phyloP scores from a whole-genome alignment of 2,329 filamentous ascomycete genomes.

The Fusarium circinatum region DNA sequence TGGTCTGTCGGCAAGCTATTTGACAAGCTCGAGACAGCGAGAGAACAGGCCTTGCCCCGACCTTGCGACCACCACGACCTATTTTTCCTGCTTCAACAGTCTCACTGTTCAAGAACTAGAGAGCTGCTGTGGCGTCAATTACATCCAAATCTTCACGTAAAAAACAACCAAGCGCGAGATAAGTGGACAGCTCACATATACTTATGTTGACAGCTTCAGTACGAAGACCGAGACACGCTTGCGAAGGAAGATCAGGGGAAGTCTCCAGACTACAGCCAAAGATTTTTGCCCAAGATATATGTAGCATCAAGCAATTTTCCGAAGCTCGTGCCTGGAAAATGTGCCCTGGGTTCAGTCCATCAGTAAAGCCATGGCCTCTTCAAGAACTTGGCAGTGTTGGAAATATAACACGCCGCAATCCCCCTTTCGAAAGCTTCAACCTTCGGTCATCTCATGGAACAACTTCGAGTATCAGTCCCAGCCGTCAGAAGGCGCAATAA shows the following conservation, averaged over 20 bases:
- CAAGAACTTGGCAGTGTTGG: not conserved
- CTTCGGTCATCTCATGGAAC: not conserved
- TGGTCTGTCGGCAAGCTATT: not conserved
- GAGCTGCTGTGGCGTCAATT: not conserved
- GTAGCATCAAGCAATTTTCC: no score
- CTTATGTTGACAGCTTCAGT: not conserved
- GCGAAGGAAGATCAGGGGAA: not conserved
- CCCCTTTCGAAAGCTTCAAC: not conserved
- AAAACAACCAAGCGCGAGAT: not conserved
- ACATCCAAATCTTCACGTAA: no score
- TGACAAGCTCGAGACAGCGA: not conserved
- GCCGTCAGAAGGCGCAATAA: not conserved
- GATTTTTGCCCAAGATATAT: not conserved
- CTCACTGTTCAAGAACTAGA: not conserved
- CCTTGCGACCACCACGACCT: not conserved
- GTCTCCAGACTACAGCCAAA: not conserved
- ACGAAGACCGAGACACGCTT: not conserved
- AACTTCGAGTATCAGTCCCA: not conserved
- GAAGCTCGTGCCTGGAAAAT: not conserved
- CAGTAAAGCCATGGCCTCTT: not conserved
- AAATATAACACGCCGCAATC: no score
- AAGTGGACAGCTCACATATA: not conserved
- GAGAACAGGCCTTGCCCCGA: no score
- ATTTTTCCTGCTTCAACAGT: not conserved
- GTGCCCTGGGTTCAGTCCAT: not conserved